phyloP scores from a whole-genome alignment of 345 rosid species.

The Toxicodendron radicans region DNA sequence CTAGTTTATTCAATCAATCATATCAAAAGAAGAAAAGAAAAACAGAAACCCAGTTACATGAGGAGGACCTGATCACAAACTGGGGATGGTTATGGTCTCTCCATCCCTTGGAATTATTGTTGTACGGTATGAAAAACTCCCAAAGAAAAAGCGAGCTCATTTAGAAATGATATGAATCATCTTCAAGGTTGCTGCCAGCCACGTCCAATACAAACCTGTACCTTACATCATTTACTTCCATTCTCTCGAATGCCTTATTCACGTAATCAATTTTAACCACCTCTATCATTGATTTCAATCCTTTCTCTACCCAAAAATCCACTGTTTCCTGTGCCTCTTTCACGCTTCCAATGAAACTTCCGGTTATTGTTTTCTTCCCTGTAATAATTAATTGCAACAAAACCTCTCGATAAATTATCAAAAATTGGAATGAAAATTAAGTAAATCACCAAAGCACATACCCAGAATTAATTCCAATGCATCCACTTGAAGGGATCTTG shows the following conservation, averaged over 20 bases:
- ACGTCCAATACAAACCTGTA: conserved; percentile 62
- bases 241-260: conserved; percentile 57
- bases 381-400: background rate
- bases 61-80: too few relatives aligned
- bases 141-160: background rate
- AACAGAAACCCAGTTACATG: too few relatives aligned
- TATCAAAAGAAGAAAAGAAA: too few relatives aligned
- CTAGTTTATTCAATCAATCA: too few relatives aligned
- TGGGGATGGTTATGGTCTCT: too few relatives aligned
- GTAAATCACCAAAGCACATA: conserved; percentile 11
- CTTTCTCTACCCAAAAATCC: conserved; percentile 55
- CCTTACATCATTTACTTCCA: conserved; percentile 63
- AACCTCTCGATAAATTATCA: background rate
- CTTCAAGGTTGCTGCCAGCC: conserved; percentile 48
- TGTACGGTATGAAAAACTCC: too few relatives aligned
- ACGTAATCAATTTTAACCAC: conserved; percentile 54
- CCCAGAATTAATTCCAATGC: conserved; percentile 35
- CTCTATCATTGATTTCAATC: conserved; percentile 52
- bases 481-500: conserved; percentile 40
- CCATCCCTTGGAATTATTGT: too few relatives aligned
- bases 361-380: conserved; percentile 57
- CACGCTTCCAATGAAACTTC: conserved; percentile 64
- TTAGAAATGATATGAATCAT: background rate
- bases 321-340: conserved; percentile 56
- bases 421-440: background rate